Percentiles rank a stretch among this genome's conserved stretches.
Conservation (phyloP, 495 filamentous ascomycete species). For the Choiromyces venosus region DNA sequence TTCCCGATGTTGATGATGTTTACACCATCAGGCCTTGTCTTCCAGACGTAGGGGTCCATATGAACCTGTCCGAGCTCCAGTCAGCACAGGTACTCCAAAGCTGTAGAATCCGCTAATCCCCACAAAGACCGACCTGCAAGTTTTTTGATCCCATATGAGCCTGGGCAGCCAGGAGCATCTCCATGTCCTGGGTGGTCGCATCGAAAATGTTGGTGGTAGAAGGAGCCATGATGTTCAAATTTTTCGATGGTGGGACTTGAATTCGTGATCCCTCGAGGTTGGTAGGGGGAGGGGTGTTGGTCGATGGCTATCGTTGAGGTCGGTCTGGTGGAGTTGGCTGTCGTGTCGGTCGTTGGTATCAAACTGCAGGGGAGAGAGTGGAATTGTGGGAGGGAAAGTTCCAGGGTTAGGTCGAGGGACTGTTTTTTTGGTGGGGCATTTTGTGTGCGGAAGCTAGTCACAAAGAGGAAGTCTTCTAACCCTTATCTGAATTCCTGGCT, state of each 20-base stretch:
- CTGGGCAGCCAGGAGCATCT: slow-evolving; percentile 97
- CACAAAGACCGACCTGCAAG: slow-evolving; percentile 56
- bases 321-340: slow-evolving; percentile 32
- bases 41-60: slow-evolving; percentile 99
- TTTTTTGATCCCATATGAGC: slow-evolving; percentile 98
- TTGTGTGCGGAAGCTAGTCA: slow-evolving; percentile 17
- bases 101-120: slow-evolving; percentile 4
- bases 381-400: slow-evolving; percentile 36
- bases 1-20: slow-evolving; percentile 99
- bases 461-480: background rate
- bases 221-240: slow-evolving; percentile 66
- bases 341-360: slow-evolving; percentile 18
- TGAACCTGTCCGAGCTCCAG: slow-evolving; percentile 53
- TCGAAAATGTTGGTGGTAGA: slow-evolving; percentile 56
- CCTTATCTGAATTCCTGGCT: background rate
- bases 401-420: slow-evolving; percentile 37
- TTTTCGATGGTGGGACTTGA: slow-evolving; percentile 21
- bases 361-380: slow-evolving; percentile 8
- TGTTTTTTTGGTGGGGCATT: slow-evolving; percentile 33
- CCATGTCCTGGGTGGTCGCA: slow-evolving; percentile 82
- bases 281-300: slow-evolving; percentile 18
- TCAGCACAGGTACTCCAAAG: slow-evolving; percentile 23
- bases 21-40: slow-evolving; percentile 94
- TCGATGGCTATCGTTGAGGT: slow-evolving; percentile 27
- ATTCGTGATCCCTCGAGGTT: slow-evolving; percentile 34